Evolutionary conservation across 371 early-diverging fungal species (phyloP).

Genomic region (Apophysomyces trapeziformis): DNA sequence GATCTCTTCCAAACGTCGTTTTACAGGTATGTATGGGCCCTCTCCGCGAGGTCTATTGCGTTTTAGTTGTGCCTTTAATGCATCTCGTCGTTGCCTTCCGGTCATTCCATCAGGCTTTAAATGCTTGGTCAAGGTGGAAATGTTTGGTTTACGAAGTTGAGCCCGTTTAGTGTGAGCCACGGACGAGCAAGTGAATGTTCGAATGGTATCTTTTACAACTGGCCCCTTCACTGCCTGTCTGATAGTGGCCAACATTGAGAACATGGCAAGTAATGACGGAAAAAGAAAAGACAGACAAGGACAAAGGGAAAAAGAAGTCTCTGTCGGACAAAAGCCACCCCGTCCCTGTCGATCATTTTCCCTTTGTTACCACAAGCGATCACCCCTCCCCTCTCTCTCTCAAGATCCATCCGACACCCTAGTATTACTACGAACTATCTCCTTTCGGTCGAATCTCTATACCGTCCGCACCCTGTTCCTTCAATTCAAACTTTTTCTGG

Average conservation of each 20-base stretch:
- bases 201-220: not conserved
- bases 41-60: conserved; percentile 23
- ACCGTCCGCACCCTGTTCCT: too few relatives aligned
- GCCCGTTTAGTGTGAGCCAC: conserved; percentile 34
- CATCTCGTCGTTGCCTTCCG: conserved; percentile 48
- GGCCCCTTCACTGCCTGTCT: not conserved
- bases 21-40: conserved; percentile 54
- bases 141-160: conserved; percentile 47
- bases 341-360: too few relatives aligned
- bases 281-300: not conserved
- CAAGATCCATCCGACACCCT: too few relatives aligned
- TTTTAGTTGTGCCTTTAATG: conserved; percentile 32
- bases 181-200: conserved; percentile 26
- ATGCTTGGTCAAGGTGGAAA: conserved; percentile 54
- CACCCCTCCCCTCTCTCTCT: too few relatives aligned
- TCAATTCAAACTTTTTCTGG: too few relatives aligned
- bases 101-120: conserved; percentile 49
- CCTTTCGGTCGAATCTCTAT: too few relatives aligned
- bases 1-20: conserved; percentile 40
- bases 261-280: not conserved
- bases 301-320: not conserved
- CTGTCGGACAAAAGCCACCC: not conserved
- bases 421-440: too few relatives aligned
- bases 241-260: not conserved
- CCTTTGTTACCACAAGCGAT: too few relatives aligned